Base-by-base conservation (phyloP, 345 rosid species). In the Arabidopsis suecica region DNA sequence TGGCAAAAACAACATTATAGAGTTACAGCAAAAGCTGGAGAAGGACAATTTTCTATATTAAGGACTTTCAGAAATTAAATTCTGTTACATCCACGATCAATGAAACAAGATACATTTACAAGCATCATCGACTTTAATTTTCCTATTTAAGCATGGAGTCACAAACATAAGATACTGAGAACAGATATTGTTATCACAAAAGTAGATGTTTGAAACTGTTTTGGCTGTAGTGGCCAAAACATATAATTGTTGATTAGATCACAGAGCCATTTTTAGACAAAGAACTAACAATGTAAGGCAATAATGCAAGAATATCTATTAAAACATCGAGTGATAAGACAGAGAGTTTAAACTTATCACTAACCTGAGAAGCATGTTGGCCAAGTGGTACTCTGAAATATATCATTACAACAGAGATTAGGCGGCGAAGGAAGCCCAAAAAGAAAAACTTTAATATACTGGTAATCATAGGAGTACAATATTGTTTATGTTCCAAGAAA, bases 301-400 rank as follows among this genome's bases (percentile, higher is more conserved):
- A 41, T 10, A 33, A n/a, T 53, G 55, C 44, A 64, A 69, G 65
- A 69, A 55, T 48, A 50, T 30, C 33, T 68, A 65, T 63, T 7
- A 42, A 48, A 50, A 30, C 32, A 53, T 28, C 7, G 44, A 60
- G 47, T 59, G 25, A 40, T 65, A 38, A 61, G 49, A 75, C 61
- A 5, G 7, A 38, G 61, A 77, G 45, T 16, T 62, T 28, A 50
- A 66, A 69, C 33, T 25, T 57, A 25, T 60, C n/a, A 68, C 86
- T 75, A 65, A 88, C 96, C 92, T 92, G 96, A 78, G 93, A 71
- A 64, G 83, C 79, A 78, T 86, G 93, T 73, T 81, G 80, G 74
- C 74, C 86, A 59, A 82, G 74, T 56, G 87, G 84, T 75, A 82
- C 76, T 89, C 99, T 91, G 88, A 57, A 83, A 79, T 49, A 77